Evolutionary conservation across 345 rosid genomes (phyloP), one percentile per base, ranked within the genome.

Genomic region (Citrus medica): DNA sequence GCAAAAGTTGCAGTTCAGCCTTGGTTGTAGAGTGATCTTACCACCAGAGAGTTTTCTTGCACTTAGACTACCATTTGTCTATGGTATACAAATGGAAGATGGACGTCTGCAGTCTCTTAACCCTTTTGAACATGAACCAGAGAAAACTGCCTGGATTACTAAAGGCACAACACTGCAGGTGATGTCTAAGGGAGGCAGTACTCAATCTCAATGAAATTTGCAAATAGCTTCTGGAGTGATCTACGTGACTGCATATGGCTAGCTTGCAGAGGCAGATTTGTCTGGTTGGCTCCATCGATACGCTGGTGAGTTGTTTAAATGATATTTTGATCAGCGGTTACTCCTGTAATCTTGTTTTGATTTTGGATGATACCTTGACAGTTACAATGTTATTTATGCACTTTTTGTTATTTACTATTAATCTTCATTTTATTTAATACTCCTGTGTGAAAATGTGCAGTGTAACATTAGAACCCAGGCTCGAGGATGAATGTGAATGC

Each of bases 21-120:
- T 90, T 69, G 94, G 97, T 66, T 87, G 93, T 79, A 89, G 66
- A 37, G 93, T 90, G 69, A 80, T 90, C 82, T 85, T 93, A 83
- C 98, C 98, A 21, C 92, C 92, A 6, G 97, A 92, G 82, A 92
- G 98, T 86, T 93, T 93, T 80, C 86, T 93, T 16, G 70, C 87
- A 6, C 90, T 93, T 51, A 86, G 89, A 84, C 86, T 93, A 70
- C 98, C 98, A 72, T 93, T 88, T 86, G 84, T 93, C 7, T 93
- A 90, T 82, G 98, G 98, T 74, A 86, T 86, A 56, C 91, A 83
- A 76, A 84, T 88, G 72, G 90, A 84, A 69, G 91, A 89, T 82
- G 83, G 87, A 74, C 81, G 75, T 42, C 75, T 85, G 30, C 83
- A 79, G 87, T 87, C 98, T 75, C 87, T 93, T 40, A 86, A 79